phyloP scores from a whole-genome alignment of 2,329 filamentous ascomycete genomes.

The Orbilia quercus region DNA sequence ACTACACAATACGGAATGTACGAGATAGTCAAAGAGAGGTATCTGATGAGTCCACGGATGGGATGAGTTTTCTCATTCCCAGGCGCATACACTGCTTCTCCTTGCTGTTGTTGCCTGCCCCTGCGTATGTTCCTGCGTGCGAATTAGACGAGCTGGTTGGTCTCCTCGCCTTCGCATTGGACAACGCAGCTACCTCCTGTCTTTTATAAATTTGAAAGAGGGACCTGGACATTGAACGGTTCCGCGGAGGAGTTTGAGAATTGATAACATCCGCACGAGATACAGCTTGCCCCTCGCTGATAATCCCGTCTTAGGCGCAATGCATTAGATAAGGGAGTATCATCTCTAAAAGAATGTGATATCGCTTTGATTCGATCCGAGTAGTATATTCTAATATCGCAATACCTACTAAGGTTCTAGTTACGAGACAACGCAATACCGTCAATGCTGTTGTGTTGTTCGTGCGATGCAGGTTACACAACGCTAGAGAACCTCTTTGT shows the following conservation, averaged over 20 bases:
- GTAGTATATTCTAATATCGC: too few relatives aligned
- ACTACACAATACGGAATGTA: conserved; percentile 48
- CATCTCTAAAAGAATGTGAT: neutral
- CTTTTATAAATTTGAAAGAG: conserved; percentile 22
- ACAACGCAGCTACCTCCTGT: conserved; percentile 38
- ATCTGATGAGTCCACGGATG: conserved; percentile 35
- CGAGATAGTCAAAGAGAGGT: conserved; percentile 28
- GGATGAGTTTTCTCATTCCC: conserved; percentile 21
- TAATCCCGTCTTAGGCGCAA: conserved; percentile 8
- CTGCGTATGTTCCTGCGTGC: conserved; percentile 53
- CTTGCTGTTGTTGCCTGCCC: conserved; percentile 48
- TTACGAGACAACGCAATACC: neutral
- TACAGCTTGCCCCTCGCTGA: conserved; percentile 10
- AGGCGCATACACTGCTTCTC: conserved; percentile 19
- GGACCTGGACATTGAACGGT: neutral
- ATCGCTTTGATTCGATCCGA: neutral
- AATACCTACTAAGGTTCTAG: too few relatives aligned
- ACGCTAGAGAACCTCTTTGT: conserved; percentile 19
- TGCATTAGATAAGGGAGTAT: neutral
- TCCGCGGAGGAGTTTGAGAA: neutral
- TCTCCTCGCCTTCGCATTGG: conserved; percentile 42
- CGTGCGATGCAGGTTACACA: conserved; percentile 34
- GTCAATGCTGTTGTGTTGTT: conserved; percentile 35
- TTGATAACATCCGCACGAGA: neutral
- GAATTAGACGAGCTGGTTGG: conserved; percentile 44